Evolutionary conservation across 116 monocot species (phyloP), one percentile per base, ranked within the genome.

Genomic region (Papilionanthe hybrid): DNA sequence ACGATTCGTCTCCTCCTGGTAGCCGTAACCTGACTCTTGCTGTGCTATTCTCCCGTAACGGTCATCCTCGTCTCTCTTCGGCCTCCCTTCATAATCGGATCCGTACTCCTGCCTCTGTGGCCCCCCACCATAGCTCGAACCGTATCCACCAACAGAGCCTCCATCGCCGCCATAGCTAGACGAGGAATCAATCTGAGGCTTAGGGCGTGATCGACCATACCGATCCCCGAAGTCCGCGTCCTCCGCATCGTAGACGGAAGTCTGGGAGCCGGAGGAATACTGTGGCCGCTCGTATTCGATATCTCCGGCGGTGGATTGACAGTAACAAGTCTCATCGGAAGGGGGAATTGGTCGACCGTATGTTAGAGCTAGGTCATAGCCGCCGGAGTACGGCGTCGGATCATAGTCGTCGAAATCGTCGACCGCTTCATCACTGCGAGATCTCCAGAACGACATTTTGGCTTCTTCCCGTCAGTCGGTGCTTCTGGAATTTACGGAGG

Each of bases 381-480:
- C 97, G 30, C 94, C 97, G 79, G 90, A 88, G 78, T 97, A 97
- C 9, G 97, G 97, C 17, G 97, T 97, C 9, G 89, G 88, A 74
- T 97, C 97, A 86, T 82, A 97, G 45, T 91, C 88, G 68, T 92
- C 94, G 89, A 89, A 91, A 81, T 91, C 92, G 23, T 87, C 90
- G 12, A 83, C 83, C 42, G 79, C 82, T 65, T 86, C 91, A 4
- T 68, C 83, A 8, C 77, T 57, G 66, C 75, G 55, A 55, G 78
- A 32, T 68, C 72, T 32, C 69, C 65, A 78, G 48, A 25, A 50
- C 48, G 84, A 72, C 85, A 84, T 87, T 69, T 53, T 53, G 53
- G 53, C 47, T 71, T 27, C 72, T 80, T 20, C 12, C 58, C 75
- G 17, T 71, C 30, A 18, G 13, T 18, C 27, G 5, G 17, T 55